A percentile compares a stretch with the other conserved stretches of the same genome.
phyloP scores from a whole-genome alignment of 768 basidiomycete species.

The Suillus paluster region DNA sequence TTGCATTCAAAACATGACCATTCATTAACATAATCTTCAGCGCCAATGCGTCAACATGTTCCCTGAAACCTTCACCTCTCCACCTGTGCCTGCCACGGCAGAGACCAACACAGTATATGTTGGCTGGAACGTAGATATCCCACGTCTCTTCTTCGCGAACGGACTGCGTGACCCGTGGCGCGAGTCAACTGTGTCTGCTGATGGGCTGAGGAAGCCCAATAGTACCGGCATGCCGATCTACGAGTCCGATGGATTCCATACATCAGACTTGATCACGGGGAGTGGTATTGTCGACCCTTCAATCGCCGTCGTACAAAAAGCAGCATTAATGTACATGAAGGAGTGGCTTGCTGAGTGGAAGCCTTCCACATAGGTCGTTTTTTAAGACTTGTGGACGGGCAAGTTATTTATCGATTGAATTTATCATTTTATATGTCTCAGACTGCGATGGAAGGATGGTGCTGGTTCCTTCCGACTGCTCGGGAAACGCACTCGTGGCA shows the following conservation, averaged over 20 bases:
- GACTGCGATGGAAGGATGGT: no score
- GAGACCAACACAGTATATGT: conserved; percentile 54
- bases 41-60: conserved; percentile 74
- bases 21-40: conserved; percentile 33
- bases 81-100: conserved; percentile 47
- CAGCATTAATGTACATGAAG: conserved; percentile 56
- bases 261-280: conserved; percentile 55
- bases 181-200: conserved; percentile 67
- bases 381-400: no score
- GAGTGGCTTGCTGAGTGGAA: conserved; percentile 54
- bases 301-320: conserved; percentile 54
- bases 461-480: no score
- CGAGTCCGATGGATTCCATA: conserved; percentile 67
- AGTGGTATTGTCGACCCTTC: conserved; percentile 53
- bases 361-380: no score
- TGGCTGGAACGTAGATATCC: conserved; percentile 64
- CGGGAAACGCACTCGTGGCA: no score
- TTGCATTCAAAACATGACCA: background rate
- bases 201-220: conserved; percentile 47
- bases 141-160: conserved; percentile 71
- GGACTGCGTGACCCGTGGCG: conserved; percentile 79
- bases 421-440: no score
- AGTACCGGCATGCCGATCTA: conserved; percentile 60
- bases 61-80: conserved; percentile 55
- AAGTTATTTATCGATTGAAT: no score